Evolutionary conservation across 148 eudicot species (phyloP).

Genomic region (Nepenthes gracilis): DNA sequence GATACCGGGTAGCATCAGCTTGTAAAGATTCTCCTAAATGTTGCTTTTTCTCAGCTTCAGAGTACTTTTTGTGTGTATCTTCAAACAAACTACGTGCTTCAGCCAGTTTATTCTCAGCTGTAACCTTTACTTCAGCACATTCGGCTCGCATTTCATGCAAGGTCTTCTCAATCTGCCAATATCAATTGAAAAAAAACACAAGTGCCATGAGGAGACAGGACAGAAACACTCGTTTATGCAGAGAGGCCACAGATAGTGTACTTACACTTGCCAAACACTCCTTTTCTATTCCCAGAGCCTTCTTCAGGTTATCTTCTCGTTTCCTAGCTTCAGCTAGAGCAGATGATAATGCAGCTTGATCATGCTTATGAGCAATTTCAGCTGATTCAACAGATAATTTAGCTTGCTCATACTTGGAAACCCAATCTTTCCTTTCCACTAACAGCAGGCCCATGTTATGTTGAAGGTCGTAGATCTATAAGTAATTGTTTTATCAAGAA

Average conservation of each 20-base stretch:
- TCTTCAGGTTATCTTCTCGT: constrained; percentile 73
- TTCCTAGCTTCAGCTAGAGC: constrained; percentile 69
- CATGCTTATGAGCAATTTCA: constrained; percentile 44
- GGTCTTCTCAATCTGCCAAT: constrained; percentile 71
- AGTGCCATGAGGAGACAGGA: background rate
- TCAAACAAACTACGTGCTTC: constrained; percentile 68
- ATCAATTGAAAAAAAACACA: background rate
- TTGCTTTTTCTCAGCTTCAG: constrained; percentile 57
- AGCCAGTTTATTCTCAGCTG: constrained; percentile 59
- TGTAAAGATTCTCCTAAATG: constrained; percentile 63
- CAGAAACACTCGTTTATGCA: background rate
- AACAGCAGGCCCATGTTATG: constrained; percentile 84
- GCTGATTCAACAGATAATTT: constrained; percentile 48
- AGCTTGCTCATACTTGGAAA: constrained; percentile 61
- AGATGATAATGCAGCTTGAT: constrained; percentile 44
- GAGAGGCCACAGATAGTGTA: background rate
- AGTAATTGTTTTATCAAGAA: background rate
- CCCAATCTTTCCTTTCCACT: constrained; percentile 75
- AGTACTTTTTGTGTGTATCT: constrained; percentile 58
- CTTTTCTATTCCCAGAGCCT: constrained; percentile 81
- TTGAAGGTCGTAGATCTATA: constrained; percentile 68
- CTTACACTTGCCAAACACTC: constrained; percentile 86
- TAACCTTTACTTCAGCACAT: constrained; percentile 70
- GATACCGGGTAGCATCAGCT: constrained; percentile 60
- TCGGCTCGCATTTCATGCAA: constrained; percentile 95